Base-by-base conservation (phyloP, 176 grass and related monocot species). In the Lolium perenne region DNA sequence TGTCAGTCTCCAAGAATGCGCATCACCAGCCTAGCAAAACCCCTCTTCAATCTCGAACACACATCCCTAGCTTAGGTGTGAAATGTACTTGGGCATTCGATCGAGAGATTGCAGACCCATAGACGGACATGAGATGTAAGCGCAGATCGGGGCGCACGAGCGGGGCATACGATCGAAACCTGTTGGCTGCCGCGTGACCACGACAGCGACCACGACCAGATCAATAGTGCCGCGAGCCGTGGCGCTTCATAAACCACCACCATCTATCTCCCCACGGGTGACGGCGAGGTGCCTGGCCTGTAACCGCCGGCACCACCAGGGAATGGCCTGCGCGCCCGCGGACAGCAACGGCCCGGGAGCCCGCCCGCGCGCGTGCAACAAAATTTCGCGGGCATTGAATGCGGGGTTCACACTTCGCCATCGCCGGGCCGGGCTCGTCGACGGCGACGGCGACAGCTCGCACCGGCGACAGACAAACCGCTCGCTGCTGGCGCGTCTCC, bases 361-460 rank as follows among this genome's bases (percentile, higher is more conserved):
- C 59, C 59, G 7, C 1, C 32, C 26, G 26, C 26, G 60, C 61
- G 11, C 10, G 25, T 11, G 60, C 60, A 63, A 13, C 26, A 7
- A 18, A 82, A 70, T 83, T 67, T 62, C 53, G 14, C 35, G 53
- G 20, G 20, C 53, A 71, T 88, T 88, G 63, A 72, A 53, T 38
- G 64, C 75, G 29, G 23, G 17, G 56, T 65, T 57, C 76, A 71
- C 87, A 88, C 87, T 47, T 81, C n/a, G 32, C 86, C 59, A 76
- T 72, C 71, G 62, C 38, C 81, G 54, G 16, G 32, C 55, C 38
- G 54, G 0, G 10, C 21, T 29, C 58, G 54, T 22, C 13, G 22
- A 23, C 5, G 43, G 23, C 17, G 86, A 88, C 2, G 80, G 80
- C 81, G 81, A 79, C 74, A 22, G 3, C 26, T 16, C 53, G 87